These are phyloP conservation scores for Epichloe baconii DNA, from an alignment of 2,329 filamentous ascomycete genomes.

Conservation along the genomic window DNA sequence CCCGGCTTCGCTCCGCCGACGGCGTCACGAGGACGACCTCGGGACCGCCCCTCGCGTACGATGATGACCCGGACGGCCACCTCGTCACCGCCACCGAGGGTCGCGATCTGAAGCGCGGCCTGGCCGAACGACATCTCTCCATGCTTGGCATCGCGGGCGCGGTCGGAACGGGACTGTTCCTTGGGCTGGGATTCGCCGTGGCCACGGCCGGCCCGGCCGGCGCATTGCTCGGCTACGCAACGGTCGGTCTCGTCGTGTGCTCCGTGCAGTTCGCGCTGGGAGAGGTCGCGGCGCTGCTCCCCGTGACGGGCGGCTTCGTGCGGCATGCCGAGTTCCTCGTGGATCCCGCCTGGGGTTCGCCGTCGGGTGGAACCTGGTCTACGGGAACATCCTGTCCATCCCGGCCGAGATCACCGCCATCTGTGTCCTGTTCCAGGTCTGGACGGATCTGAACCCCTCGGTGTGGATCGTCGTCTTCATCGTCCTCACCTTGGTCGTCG, in stretches of 20 bases:
- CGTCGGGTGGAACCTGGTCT: slow-evolving; percentile 40
- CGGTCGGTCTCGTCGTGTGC: slow-evolving; percentile 42
- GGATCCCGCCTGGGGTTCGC: slow-evolving; percentile 45
- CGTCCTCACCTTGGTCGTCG: slow-evolving; percentile 39
- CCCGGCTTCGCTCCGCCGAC: background rate
- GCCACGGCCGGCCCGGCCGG: slow-evolving; percentile 35
- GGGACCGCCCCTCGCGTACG: background rate
- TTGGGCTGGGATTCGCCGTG: slow-evolving; percentile 42
- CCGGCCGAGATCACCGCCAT: slow-evolving; percentile 50
- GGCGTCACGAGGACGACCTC: background rate
- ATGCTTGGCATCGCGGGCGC: slow-evolving; percentile 50
- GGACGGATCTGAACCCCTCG: slow-evolving; percentile 43
- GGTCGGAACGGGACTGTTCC: slow-evolving; percentile 48
- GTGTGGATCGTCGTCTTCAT: slow-evolving; percentile 39
- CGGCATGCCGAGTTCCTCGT: slow-evolving; percentile 47
- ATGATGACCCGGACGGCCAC: slow-evolving; percentile 22
- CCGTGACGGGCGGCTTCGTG: slow-evolving; percentile 50
- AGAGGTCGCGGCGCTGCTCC: slow-evolving; percentile 46
- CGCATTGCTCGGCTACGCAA: slow-evolving; percentile 38
- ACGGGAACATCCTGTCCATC: slow-evolving; percentile 40
- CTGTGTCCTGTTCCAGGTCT: slow-evolving; percentile 49
- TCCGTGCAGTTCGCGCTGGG: slow-evolving; percentile 46
- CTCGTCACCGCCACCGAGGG: slow-evolving; percentile 36
- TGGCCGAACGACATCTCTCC: slow-evolving; percentile 34
- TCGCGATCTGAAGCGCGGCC: slow-evolving; percentile 31